These are phyloP conservation scores for Jamesozyma lodderae DNA, from an alignment of 805 yeast species.

Conservation along the genomic window DNA sequence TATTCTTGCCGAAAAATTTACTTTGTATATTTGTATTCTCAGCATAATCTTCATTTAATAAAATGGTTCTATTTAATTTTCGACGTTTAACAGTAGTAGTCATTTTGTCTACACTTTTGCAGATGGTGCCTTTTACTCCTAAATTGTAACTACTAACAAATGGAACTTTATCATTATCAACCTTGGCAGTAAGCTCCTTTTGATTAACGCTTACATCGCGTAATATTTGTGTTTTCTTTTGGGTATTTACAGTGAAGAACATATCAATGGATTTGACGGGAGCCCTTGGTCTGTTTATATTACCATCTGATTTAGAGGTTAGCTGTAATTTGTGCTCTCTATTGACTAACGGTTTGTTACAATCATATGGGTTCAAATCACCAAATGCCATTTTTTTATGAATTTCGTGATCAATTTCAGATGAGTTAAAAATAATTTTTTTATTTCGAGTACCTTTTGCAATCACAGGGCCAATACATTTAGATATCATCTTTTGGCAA, in stretches of 20 bases:
- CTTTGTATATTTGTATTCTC: conserved; percentile 3
- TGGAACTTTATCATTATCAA: no score
- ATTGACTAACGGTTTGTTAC: conserved; percentile 26
- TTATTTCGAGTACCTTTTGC: conserved; percentile 12
- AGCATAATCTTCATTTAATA: background rate
- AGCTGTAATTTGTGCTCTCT: conserved; percentile 26
- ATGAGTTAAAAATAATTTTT: conserved; percentile 22
- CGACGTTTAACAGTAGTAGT: conserved; percentile 18
- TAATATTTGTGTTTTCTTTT: no score
- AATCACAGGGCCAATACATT: conserved; percentile 34
- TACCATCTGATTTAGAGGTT: conserved; percentile 18
- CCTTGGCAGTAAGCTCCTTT: no score
- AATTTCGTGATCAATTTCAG: conserved; percentile 34
- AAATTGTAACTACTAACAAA: conserved; percentile 1
- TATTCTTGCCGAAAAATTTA: conserved; percentile 9
- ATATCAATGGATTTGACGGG: conserved; percentile 13
- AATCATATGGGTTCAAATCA: conserved; percentile 49
- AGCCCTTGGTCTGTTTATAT: background rate
- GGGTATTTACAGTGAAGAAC: conserved; percentile 13
- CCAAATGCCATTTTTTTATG: conserved; percentile 58
- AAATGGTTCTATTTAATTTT: conserved; percentile 7
- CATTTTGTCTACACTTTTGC: conserved; percentile 15
- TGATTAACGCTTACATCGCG: no score
- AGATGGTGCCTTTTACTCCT: no score
- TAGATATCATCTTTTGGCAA: conserved; percentile 5